Evolutionary conservation across 768 basidiomycete genomes (phyloP).

Genomic region (Auricularia cornea): DNA sequence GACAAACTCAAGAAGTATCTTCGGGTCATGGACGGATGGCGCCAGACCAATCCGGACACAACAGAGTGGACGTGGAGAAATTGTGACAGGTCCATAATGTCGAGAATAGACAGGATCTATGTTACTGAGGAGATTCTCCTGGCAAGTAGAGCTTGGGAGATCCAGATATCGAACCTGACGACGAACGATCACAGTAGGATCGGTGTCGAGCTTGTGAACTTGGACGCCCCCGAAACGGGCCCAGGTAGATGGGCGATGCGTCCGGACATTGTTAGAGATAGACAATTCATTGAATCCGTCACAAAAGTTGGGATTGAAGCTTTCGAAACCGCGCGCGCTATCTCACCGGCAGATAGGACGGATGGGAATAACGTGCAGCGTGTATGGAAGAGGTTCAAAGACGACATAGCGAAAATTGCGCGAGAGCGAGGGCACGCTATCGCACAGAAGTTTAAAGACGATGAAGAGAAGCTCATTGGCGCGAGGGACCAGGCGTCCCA

Average conservation of each 20-base stretch:
- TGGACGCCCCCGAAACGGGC: not conserved
- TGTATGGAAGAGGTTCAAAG: no score
- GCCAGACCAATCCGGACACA: not conserved
- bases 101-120: not conserved
- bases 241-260: not conserved
- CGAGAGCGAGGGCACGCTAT: no score
- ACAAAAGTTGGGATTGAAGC: no score
- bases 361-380: no score
- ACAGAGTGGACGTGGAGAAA: not conserved
- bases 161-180: not conserved
- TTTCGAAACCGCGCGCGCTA: no score
- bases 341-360: no score
- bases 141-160: not conserved
- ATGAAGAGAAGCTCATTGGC: no score
- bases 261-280: not conserved
- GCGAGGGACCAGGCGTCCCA: no score
- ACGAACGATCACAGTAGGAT: not conserved
- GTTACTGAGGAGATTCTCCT: not conserved
- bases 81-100: not conserved
- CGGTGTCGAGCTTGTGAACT: not conserved
- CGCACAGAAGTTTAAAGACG: no score
- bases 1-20: not conserved
- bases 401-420: no score
- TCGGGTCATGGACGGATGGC: not conserved
- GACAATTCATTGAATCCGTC: not conserved